Percentiles rank a stretch among this genome's conserved stretches.
phyloP scores from a whole-genome alignment of 2,329 filamentous ascomycete species.

The Lachnellula willkommii region DNA sequence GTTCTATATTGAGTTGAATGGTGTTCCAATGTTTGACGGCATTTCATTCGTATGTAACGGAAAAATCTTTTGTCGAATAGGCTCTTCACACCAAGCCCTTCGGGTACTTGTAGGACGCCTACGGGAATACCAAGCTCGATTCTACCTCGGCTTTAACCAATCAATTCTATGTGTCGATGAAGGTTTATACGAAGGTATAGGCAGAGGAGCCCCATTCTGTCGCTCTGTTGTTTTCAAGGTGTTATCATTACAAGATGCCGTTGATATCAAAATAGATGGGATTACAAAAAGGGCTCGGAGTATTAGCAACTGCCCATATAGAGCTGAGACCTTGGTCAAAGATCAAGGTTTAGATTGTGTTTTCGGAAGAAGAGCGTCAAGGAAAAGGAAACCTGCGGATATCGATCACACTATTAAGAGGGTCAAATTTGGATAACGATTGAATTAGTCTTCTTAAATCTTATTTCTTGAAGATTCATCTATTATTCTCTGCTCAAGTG shows the following conservation, averaged over 20 bases:
- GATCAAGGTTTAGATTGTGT: conserved; percentile 26
- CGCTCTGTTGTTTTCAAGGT: neutral
- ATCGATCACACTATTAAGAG: neutral
- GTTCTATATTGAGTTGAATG: conserved; percentile 9
- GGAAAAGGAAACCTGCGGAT: neutral
- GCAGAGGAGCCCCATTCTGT: neutral
- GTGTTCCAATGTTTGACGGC: neutral
- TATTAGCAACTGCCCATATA: conserved; percentile 12
- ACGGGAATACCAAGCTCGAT: neutral
- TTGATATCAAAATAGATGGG: conserved; percentile 6
- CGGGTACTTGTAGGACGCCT: neutral
- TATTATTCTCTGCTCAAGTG: neutral
- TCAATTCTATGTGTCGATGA: neutral
- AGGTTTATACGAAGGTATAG: neutral
- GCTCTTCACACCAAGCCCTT: neutral
- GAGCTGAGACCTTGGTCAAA: conserved; percentile 6
- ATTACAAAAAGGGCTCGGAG: conserved; percentile 4
- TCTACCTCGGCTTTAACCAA: neutral
- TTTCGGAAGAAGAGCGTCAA: neutral
- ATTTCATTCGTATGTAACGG: neutral
- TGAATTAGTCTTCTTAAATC: neutral
- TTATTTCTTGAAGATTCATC: neutral
- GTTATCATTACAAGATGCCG: neutral
- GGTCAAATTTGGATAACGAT: neutral
- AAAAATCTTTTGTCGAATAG: neutral